Conservation (phyloP, 2,329 filamentous ascomycete species). For the Trichophyton rubrum region DNA sequence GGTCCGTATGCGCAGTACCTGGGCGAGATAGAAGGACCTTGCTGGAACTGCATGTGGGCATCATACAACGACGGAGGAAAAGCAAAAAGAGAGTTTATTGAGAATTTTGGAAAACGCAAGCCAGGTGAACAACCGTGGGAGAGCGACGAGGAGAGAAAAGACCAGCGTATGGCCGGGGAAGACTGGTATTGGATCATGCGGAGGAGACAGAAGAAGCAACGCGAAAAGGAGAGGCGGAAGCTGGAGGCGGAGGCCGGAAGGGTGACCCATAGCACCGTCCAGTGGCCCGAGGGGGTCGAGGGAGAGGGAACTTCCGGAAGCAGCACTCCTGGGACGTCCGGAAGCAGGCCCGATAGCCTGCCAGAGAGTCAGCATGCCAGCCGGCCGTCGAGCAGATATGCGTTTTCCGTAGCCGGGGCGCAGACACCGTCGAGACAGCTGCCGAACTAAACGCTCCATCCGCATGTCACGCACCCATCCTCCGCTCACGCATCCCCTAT, state of each 20-base stretch:
- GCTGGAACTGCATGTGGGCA: conserved; percentile 7
- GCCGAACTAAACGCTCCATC: background rate
- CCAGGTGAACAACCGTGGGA: conserved; percentile 4
- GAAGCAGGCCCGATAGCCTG: background rate
- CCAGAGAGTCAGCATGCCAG: background rate
- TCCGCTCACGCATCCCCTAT: background rate
- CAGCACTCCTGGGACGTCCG: background rate
- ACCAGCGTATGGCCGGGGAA: conserved; percentile 1
- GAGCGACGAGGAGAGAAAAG: conserved; percentile 6
- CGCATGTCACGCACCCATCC: background rate
- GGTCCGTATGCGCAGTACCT: background rate
- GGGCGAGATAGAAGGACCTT: conserved; percentile 1
- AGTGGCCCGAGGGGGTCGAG: background rate
- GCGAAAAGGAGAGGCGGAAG: background rate
- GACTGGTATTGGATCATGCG: conserved; percentile 1
- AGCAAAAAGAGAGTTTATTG: conserved; percentile 3
- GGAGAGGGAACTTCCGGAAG: background rate
- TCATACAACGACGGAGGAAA: conserved; percentile 4
- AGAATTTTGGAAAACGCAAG: background rate
- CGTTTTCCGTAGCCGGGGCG: background rate
- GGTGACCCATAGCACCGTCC: background rate
- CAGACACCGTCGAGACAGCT: background rate
- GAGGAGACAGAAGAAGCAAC: conserved; percentile 3
- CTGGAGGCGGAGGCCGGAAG: background rate
- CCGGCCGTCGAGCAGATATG: background rate